Percentiles rank a stretch among this genome's conserved stretches.
Evolutionary conservation across 495 filamentous ascomycete species (phyloP).

Genomic region (Neurospora sp.): DNA sequence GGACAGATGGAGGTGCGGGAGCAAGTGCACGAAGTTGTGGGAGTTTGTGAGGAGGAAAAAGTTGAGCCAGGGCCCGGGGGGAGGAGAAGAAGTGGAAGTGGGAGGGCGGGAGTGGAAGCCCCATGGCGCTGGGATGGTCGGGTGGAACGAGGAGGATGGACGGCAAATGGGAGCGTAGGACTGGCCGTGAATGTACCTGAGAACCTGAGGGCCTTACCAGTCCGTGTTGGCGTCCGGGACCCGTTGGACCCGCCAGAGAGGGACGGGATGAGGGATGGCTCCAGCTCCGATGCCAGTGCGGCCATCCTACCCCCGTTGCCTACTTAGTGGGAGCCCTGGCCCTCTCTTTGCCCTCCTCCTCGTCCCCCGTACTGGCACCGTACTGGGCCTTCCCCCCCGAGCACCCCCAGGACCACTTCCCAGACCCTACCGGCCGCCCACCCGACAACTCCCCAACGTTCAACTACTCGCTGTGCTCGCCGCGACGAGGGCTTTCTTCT

Average conservation of each 20-base stretch:
- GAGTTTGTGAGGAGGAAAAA: slow-evolving; percentile 19
- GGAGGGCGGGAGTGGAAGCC: slow-evolving; percentile 32
- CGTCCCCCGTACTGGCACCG: slow-evolving; percentile 6
- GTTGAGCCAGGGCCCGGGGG: slow-evolving; percentile 21
- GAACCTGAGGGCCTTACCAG: not conserved
- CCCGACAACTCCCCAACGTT: slow-evolving; percentile 15
- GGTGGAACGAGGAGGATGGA: slow-evolving; percentile 6
- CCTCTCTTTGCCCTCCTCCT: slow-evolving; percentile 10
- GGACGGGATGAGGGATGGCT: slow-evolving; percentile 11
- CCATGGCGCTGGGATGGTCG: slow-evolving; percentile 11
- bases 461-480: slow-evolving; percentile 24
- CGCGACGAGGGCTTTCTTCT: slow-evolving; percentile 11
- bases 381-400: slow-evolving; percentile 12
- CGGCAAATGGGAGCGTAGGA: slow-evolving; percentile 19
- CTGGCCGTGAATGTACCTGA: slow-evolving; percentile 6
- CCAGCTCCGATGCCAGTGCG: slow-evolving; percentile 19
- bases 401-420: slow-evolving; percentile 14
- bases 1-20: not conserved
- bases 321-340: not conserved
- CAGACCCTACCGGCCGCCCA: slow-evolving; percentile 4
- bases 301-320: not conserved
- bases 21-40: slow-evolving; percentile 6
- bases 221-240: not conserved
- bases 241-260: slow-evolving; percentile 21
- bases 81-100: slow-evolving; percentile 29